Evolutionary conservation across 805 yeast species (phyloP).

Genomic region (Saturnispora kantuleensis): DNA sequence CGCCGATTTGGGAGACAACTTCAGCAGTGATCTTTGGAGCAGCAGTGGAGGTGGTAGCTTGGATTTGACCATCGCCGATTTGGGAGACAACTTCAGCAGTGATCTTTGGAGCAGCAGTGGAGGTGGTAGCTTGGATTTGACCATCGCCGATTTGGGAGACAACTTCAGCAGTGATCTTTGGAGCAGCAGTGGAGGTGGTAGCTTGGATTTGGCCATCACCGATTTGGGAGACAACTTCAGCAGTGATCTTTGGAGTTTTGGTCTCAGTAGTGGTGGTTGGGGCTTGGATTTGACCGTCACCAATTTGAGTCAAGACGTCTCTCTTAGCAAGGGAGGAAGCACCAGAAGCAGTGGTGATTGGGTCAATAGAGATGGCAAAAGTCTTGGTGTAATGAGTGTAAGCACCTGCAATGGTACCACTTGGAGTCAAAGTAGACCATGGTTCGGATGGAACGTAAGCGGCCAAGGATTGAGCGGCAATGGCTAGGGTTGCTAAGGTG

Average conservation of each 20-base stretch:
- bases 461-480: slow-evolving; percentile 40
- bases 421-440: slow-evolving; percentile 65
- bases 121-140: slow-evolving; percentile 31
- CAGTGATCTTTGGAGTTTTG: slow-evolving; percentile 14
- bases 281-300: slow-evolving; percentile 55
- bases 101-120: slow-evolving; percentile 17
- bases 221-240: slow-evolving; percentile 32
- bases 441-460: slow-evolving; percentile 59
- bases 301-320: slow-evolving; percentile 30
- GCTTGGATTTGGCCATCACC: slow-evolving; percentile 27
- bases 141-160: slow-evolving; percentile 51
- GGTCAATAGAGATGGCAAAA: slow-evolving; percentile 66
- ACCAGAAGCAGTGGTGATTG: slow-evolving; percentile 28
- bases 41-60: slow-evolving; percentile 27
- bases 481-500: slow-evolving; percentile 28
- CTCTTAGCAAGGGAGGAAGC: slow-evolving; percentile 17
- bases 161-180: slow-evolving; percentile 26
- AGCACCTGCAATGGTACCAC: slow-evolving; percentile 41
- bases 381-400: slow-evolving; percentile 39
- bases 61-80: slow-evolving; percentile 43
- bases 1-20: slow-evolving; percentile 47
- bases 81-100: slow-evolving; percentile 37
- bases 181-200: slow-evolving; percentile 26
- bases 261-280: slow-evolving; percentile 31
- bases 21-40: slow-evolving; percentile 23